These are phyloP conservation scores for Aristolochia contorta DNA, from an alignment of 164 flowering plant genomes.

Conservation along the genomic window DNA sequence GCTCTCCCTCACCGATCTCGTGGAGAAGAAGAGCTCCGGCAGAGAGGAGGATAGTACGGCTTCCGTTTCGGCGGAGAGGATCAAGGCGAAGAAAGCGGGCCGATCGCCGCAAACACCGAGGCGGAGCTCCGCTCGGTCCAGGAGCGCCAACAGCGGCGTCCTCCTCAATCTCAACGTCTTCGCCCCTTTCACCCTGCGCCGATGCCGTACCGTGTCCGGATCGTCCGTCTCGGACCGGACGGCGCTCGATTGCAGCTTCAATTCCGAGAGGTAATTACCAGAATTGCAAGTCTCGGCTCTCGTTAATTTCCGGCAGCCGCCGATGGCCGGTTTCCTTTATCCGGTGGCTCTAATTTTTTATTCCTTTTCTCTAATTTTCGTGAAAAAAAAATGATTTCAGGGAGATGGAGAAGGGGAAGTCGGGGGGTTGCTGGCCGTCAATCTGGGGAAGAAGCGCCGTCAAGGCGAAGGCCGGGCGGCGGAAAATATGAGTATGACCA, in stretches of 20 bases:
- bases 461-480: not conserved
- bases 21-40: not conserved
- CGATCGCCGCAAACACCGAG: not conserved
- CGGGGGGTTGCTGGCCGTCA: not conserved
- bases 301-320: too few species aligned
- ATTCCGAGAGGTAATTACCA: conserved; percentile 1
- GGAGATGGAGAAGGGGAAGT: not conserved
- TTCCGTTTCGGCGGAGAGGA: not conserved
- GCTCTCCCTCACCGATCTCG: conserved; percentile 5
- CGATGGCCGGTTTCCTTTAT: too few species aligned
- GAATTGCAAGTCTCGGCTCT: not conserved
- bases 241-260: not conserved
- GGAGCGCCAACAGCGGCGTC: not conserved
- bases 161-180: not conserved
- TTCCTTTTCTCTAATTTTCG: not conserved
- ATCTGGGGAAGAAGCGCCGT: not conserved
- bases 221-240: not conserved
- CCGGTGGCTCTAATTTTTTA: not conserved
- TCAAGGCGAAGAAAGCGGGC: not conserved
- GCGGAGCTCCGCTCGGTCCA: not conserved
- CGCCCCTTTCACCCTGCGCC: not conserved
- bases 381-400: not conserved
- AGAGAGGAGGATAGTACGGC: not conserved
- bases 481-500: too few species aligned
- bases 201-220: not conserved